Base-by-base conservation (phyloP, 768 basidiomycete species). In the Solioccasus polychromus region DNA sequence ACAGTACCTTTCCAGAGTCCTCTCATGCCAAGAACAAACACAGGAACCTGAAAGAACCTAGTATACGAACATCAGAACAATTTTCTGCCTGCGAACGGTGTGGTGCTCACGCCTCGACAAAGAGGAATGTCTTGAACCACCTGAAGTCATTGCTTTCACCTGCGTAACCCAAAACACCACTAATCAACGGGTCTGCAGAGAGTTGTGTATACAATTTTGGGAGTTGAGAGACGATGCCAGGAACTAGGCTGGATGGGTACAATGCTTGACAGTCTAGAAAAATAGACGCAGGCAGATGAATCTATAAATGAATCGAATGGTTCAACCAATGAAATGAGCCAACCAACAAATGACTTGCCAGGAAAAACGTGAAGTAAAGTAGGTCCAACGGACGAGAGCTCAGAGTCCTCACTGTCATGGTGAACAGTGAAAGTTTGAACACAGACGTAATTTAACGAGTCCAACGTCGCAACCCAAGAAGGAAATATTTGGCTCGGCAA, bases 181-280 rank as follows among this genome's bases (percentile, higher is more conserved):
- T 76, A 10, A 87, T 67, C 29, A 91, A 65, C 0, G 88, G 88
- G 61, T 92, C 89, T 9, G 75, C 72, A 0, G 85, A 82, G 55
- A 78, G 64, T 7, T 62, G 47, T 26, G 84, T 60, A 56, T 89
- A 89, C 59, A 67, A 71, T 28, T 62, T 55, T 0, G 74, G 68
- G 11, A 86, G 60, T 10, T 57, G 54, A 18, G 70, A 66, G 24
- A 88, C 52, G 31, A 72, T 46, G 1, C 60, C 34, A 0, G 88
- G 84, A 11, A 84, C 64, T 7, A 79, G 52, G 15, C 63, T 54
- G 3, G 71, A 46, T 5, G 84, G 82, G 52, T 80, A 83, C 29
- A 92, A 45, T 8, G 77, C 67, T 63, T 92, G 89, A 11, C 83
- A 62, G 64, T 92, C 91, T 35, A 92, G 64, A 22, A 83, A 57